Evolutionary conservation across 2,329 filamentous ascomycete species (phyloP).

Genomic region (Chaetothyriales sp.): DNA sequence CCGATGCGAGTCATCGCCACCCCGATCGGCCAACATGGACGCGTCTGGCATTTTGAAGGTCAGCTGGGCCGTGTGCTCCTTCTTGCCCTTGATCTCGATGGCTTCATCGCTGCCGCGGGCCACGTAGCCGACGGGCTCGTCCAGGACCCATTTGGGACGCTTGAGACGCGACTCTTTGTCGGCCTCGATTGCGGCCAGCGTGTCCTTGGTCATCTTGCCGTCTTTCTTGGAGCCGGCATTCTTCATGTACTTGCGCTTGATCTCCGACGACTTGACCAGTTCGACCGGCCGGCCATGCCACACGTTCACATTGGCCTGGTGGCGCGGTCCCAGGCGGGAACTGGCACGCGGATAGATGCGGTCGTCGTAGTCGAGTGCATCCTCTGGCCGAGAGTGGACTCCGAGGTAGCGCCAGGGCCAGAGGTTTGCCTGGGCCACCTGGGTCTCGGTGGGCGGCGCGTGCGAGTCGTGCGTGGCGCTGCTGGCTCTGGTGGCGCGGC

Average conservation of each 20-base stretch:
- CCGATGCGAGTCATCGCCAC: constrained; percentile 28
- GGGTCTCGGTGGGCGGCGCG: constrained; percentile 60
- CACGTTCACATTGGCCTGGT: constrained; percentile 71
- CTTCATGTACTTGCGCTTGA: constrained; percentile 62
- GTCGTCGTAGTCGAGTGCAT: constrained; percentile 92
- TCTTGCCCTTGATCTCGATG: constrained; percentile 48
- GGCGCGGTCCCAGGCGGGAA: constrained; percentile 76
- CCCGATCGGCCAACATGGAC: constrained; percentile 34
- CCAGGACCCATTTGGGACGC: constrained; percentile 84
- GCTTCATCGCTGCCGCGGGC: constrained; percentile 67
- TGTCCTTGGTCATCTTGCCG: constrained; percentile 64
- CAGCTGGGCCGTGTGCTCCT: constrained; percentile 58
- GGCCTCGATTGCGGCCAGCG: constrained; percentile 62
- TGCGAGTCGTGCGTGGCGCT: constrained; percentile 36
- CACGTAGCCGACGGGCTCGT: constrained; percentile 77
- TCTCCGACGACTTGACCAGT: constrained; percentile 75
- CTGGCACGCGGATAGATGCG: constrained; percentile 92
- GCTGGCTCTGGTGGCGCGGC: constrained; percentile 20
- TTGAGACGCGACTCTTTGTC: constrained; percentile 68
- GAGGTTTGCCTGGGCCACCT: constrained; percentile 80
- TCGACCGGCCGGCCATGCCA: constrained; percentile 85
- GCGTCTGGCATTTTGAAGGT: constrained; percentile 62
- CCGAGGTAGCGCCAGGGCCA: constrained; percentile 96
- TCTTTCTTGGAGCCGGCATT: constrained; percentile 56
- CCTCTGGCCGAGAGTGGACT: constrained; percentile 87